These are phyloP conservation scores for Asterophora lycoperdoides DNA, from an alignment of 768 basidiomycete genomes.

Conservation along the genomic window DNA sequence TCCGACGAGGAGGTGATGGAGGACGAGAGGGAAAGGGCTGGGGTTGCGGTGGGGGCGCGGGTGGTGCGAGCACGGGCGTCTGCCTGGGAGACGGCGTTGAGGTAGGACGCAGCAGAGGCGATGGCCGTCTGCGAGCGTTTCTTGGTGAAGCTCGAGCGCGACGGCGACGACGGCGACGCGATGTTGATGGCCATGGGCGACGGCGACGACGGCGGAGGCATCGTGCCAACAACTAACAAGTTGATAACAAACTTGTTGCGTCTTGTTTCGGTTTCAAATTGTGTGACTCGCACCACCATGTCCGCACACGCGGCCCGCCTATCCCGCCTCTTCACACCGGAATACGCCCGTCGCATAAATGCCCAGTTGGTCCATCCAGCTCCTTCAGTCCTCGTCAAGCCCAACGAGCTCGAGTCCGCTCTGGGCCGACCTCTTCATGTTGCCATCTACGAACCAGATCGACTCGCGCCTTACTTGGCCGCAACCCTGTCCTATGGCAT, in stretches of 20 bases:
- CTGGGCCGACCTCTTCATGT: too few species aligned
- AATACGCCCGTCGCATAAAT: too few species aligned
- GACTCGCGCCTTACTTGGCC: too few species aligned
- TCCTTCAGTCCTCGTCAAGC: too few species aligned
- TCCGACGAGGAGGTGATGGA: slow-evolving; percentile 66
- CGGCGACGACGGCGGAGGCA: slow-evolving; percentile 26
- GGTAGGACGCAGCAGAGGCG: slow-evolving; percentile 40
- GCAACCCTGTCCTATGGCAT: too few species aligned
- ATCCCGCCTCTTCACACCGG: too few species aligned
- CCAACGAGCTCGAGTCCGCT: too few species aligned
- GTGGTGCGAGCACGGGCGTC: slow-evolving; percentile 61
- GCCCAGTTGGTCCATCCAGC: too few species aligned
- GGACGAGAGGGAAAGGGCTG: slow-evolving; percentile 71
- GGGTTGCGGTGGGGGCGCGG: slow-evolving; percentile 56
- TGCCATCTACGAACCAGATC: too few species aligned
- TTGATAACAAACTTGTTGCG: too few species aligned
- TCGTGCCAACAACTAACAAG: slow-evolving; percentile 5
- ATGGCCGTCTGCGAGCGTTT: slow-evolving; percentile 39
- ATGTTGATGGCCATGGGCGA: slow-evolving; percentile 66
- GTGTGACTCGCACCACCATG: too few species aligned
- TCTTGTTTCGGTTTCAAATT: not conserved
- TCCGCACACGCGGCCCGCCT: too few species aligned
- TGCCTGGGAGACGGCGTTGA: slow-evolving; percentile 41
- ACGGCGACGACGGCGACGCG: slow-evolving; percentile 43
- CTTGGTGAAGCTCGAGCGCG: slow-evolving; percentile 59